A percentile compares a stretch with the other conserved stretches of the same genome.
These are phyloP conservation scores for Aspergillus hortae DNA, from an alignment of 2,329 filamentous ascomycete genomes.

Conservation along the genomic window DNA sequence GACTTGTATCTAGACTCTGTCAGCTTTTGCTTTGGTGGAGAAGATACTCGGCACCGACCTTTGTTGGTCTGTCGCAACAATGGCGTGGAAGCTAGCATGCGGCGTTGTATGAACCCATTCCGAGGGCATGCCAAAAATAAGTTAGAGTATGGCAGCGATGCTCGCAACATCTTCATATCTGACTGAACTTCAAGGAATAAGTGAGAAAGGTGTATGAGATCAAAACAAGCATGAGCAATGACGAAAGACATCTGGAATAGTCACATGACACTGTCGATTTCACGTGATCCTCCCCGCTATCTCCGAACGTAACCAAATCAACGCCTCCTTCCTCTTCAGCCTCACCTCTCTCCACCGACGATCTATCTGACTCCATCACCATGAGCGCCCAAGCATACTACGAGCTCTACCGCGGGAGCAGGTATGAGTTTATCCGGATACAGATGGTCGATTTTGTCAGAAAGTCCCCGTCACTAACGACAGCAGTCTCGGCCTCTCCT, in stretches of 20 bases:
- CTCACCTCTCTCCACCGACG: slow-evolving; percentile 8
- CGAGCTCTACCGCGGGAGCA: slow-evolving; percentile 97
- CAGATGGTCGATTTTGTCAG: background rate
- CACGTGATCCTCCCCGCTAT: too few species aligned
- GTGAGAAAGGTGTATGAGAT: too few species aligned
- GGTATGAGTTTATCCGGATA: slow-evolving; percentile 54
- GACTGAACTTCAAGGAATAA: too few species aligned
- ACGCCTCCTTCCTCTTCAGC: background rate
- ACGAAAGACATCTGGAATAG: too few species aligned
- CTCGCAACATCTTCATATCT: too few species aligned
- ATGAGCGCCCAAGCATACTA: slow-evolving; percentile 64
- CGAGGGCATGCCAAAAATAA: too few species aligned
- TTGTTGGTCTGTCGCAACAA: background rate
- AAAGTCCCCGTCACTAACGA: slow-evolving; percentile 7
- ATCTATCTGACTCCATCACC: slow-evolving; percentile 16
- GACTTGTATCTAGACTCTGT: background rate
- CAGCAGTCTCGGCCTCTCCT: slow-evolving; percentile 78
- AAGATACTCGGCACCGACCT: background rate
- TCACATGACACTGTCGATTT: too few species aligned
- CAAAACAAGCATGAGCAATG: too few species aligned
- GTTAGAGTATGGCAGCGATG: too few species aligned
- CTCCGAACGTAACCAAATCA: too few species aligned
- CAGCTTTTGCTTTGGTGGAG: background rate
- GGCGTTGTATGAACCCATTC: too few species aligned
- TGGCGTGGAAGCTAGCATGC: too few species aligned